phyloP scores from a whole-genome alignment of 2,329 filamentous ascomycete species.

The Tympanopsis confertula region DNA sequence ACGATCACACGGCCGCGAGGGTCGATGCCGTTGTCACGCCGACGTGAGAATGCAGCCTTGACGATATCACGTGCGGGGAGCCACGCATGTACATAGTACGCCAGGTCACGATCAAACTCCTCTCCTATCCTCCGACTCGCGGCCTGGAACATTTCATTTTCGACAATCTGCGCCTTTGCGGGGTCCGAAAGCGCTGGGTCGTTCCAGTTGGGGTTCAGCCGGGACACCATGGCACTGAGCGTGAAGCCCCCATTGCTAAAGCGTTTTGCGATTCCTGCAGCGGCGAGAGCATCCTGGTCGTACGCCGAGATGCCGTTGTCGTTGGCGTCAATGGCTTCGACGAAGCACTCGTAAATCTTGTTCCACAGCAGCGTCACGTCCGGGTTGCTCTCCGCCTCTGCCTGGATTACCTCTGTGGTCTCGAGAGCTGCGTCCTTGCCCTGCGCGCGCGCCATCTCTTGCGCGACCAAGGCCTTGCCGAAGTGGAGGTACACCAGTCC shows the following conservation, averaged over 20 bases:
- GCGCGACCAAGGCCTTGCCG: slow-evolving; percentile 70
- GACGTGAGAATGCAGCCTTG: slow-evolving; percentile 59
- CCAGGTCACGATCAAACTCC: slow-evolving; percentile 72
- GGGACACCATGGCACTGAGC: slow-evolving; percentile 71
- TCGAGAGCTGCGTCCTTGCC: slow-evolving; percentile 30
- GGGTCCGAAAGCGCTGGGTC: slow-evolving; percentile 42
- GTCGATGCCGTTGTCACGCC: slow-evolving; percentile 44
- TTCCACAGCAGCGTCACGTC: slow-evolving; percentile 68
- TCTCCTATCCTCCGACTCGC: slow-evolving; percentile 80
- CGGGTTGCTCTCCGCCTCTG: slow-evolving; percentile 43
- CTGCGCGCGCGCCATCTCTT: slow-evolving; percentile 17
- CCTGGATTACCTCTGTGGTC: slow-evolving; percentile 22
- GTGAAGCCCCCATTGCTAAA: slow-evolving; percentile 76
- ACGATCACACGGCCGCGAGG: slow-evolving; percentile 70
- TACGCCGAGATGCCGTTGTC: slow-evolving; percentile 88
- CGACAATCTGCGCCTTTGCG: slow-evolving; percentile 53
- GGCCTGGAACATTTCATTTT: slow-evolving; percentile 68
- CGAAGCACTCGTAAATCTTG: slow-evolving; percentile 85
- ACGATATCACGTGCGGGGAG: slow-evolving; percentile 77
- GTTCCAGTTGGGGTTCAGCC: slow-evolving; percentile 74
- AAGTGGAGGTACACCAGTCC: slow-evolving; percentile 95
- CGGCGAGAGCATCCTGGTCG: slow-evolving; percentile 56
- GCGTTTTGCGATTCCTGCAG: slow-evolving; percentile 66
- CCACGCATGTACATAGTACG: slow-evolving; percentile 68
- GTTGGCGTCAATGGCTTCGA: slow-evolving; percentile 93